phyloP scores from a whole-genome alignment of 257 asterid genomes.

The Fraxinus americana region DNA sequence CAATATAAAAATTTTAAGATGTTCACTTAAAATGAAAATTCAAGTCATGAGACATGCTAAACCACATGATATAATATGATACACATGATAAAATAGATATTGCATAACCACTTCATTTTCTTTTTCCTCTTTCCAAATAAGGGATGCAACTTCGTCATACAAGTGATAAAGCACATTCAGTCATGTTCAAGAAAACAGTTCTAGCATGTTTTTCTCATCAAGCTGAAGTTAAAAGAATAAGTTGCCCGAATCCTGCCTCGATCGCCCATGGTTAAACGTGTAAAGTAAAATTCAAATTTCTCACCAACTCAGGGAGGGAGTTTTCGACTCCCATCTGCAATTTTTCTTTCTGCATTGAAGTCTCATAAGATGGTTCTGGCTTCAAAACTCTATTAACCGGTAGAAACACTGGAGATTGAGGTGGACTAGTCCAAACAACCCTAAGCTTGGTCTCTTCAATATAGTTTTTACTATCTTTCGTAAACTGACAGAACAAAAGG shows the following conservation, averaged over 20 bases:
- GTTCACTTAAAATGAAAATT: not conserved
- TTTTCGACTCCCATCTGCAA: not conserved
- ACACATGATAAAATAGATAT: too few relatives aligned
- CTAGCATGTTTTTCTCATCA: not conserved
- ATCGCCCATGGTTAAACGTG: not conserved
- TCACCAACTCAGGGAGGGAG: not conserved
- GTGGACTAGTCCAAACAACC: conserved; percentile 44
- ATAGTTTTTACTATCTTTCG: conserved; percentile 40
- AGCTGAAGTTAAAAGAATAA: not conserved
- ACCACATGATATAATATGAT: too few relatives aligned
- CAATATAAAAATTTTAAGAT: not conserved
- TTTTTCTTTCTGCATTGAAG: conserved; percentile 27
- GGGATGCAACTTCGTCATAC: not conserved
- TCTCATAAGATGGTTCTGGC: conserved; percentile 24
- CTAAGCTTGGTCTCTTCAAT: conserved; percentile 52
- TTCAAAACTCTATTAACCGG: conserved; percentile 33
- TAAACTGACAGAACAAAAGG: conserved; percentile 32
- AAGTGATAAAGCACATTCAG: not conserved
- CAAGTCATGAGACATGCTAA: not conserved
- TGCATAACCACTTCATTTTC: not conserved
- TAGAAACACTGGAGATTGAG: conserved; percentile 33
- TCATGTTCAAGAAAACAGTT: not conserved
- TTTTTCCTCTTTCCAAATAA: not conserved
- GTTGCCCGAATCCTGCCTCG: not conserved
- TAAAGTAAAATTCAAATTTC: not conserved